Evolutionary conservation across 2,329 filamentous ascomycete species (phyloP).

Genomic region (Massarina eburnea): DNA sequence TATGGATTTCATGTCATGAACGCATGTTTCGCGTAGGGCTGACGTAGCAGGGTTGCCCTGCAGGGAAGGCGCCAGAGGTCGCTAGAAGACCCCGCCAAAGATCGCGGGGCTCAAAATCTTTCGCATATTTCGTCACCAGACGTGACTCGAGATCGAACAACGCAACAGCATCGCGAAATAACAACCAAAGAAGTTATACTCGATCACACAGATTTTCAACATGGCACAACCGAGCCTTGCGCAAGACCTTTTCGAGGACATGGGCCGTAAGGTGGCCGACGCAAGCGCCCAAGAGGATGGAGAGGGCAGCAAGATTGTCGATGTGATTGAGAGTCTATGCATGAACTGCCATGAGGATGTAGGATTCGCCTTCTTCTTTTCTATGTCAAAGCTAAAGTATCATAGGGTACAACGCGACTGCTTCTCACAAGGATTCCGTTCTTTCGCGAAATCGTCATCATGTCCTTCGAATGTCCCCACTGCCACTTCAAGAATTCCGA

Average conservation of each 20-base stretch:
- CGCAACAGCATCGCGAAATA: conserved; percentile 8
- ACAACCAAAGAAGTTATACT: background rate
- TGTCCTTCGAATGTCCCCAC: conserved; percentile 92
- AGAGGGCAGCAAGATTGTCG: conserved; percentile 51
- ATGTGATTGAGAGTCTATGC: conserved; percentile 57
- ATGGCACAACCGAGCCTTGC: conserved; percentile 46
- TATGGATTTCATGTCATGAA: conserved; percentile 56
- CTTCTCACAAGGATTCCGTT: conserved; percentile 92
- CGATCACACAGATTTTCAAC: conserved; percentile 7
- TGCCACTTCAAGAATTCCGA: conserved; percentile 91
- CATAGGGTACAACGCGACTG: conserved; percentile 77
- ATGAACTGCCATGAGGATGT: conserved; percentile 58
- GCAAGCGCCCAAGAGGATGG: conserved; percentile 39
- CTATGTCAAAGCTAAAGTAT: conserved; percentile 16
- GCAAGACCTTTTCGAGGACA: conserved; percentile 55
- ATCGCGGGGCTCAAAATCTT: conserved; percentile 39
- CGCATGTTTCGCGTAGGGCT: conserved; percentile 22
- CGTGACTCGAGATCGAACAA: conserved; percentile 19
- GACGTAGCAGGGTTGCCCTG: conserved; percentile 21
- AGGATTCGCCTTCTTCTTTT: conserved; percentile 11
- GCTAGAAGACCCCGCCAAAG: conserved; percentile 30
- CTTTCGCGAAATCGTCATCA: conserved; percentile 96
- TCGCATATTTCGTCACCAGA: conserved; percentile 22
- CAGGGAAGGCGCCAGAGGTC: conserved; percentile 26
- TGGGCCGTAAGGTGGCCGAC: conserved; percentile 52